Evolutionary conservation across 2,329 filamentous ascomycete genomes (phyloP), one percentile per base, ranked within the genome.

Genomic region (Sporothrix phasma): DNA sequence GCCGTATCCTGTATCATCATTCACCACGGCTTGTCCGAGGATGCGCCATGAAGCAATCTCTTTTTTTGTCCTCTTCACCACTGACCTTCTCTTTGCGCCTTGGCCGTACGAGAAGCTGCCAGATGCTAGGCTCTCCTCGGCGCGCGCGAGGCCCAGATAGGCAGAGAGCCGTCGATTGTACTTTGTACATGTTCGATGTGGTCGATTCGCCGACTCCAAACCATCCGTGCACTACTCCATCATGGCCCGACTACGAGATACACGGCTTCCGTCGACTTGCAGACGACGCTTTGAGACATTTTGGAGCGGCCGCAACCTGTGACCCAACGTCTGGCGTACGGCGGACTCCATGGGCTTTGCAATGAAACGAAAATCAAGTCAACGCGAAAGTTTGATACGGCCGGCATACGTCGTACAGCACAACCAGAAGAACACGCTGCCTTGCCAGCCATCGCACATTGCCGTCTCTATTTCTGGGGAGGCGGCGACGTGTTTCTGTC

Each of bases 271-370:
- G 11, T 56, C 31, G 51, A 10, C 10, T 39, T 51, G 47, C 26
- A 51, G 47, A 34, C 47, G 5, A 39, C 24, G 49, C n/a, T n/a
- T n/a, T 56, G 51, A 56, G 51, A 54, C 49, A 54, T 54, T 54
- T 37, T 54, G 49, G 29, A 54, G 49, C 54, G 29, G 54, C 15
- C 53, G 34, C 53, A 43, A 58, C 34, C 19, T 41, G 37, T 43
- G 22, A 59, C 43, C n/a, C n/a, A n/a, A n/a, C n/a, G n/a, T n/a
- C n/a, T n/a, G n/a, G n/a, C n/a, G n/a, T n/a, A n/a, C n/a, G n/a
- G n/a, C n/a, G n/a, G n/a, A n/a, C n/a, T n/a, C n/a, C n/a, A n/a
- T n/a, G n/a, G n/a, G n/a, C n/a, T n/a, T n/a, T n/a, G n/a, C n/a
- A n/a, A n/a, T n/a, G n/a, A n/a, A n/a, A n/a, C n/a, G n/a, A n/a